phyloP scores from a whole-genome alignment of 73 alveolate species.

The Uronychia setigera region DNA sequence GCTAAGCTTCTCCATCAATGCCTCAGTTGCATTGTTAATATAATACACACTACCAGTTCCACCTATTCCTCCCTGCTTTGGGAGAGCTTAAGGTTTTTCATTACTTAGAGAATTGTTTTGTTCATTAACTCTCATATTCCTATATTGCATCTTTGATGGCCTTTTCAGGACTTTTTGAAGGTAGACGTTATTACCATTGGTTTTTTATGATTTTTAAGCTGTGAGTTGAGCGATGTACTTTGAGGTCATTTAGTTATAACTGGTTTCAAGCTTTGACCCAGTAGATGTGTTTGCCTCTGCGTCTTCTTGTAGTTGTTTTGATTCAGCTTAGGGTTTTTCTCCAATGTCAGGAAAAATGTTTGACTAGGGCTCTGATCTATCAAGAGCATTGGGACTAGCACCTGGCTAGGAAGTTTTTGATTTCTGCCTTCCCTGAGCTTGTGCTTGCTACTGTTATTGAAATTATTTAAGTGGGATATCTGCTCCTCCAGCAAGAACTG shows the following conservation, averaged over 20 bases:
- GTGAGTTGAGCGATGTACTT: background rate
- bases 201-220: background rate
- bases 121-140: background rate
- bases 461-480: background rate
- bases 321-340: too few species aligned
- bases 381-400: too few species aligned
- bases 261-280: background rate
- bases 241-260: background rate
- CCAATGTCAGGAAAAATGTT: background rate
- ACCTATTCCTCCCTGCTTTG: background rate
- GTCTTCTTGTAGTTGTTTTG: too few species aligned
- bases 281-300: background rate
- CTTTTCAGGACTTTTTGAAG: background rate
- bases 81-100: background rate
- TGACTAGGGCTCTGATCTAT: background rate
- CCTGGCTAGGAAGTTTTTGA: background rate
- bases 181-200: background rate
- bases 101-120: background rate
- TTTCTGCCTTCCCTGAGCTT: background rate
- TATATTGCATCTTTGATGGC: background rate
- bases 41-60: background rate
- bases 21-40: background rate
- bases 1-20: background rate
- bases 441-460: background rate
- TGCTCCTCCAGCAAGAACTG: background rate